Conservation (phyloP, 2,329 filamentous ascomycete species). For the Fusarium kyushuense region DNA sequence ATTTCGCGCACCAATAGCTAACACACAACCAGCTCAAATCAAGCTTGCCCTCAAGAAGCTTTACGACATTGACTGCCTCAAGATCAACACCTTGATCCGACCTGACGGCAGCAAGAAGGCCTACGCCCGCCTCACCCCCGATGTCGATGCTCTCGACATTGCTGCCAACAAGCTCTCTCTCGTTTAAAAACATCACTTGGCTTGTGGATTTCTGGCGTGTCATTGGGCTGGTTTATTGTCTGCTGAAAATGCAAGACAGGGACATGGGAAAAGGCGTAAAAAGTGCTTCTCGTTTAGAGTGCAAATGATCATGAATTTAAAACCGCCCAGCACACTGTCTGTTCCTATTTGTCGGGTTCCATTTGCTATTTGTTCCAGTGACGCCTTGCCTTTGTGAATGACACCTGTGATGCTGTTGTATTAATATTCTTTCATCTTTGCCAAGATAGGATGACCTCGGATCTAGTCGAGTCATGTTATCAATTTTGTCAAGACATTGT, state of each 20-base stretch:
- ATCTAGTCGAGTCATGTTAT: not conserved
- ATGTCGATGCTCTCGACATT: conserved; percentile 99
- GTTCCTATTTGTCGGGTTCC: conserved; percentile 25
- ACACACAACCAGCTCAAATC: conserved; percentile 81
- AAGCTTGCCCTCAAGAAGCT: conserved; percentile 98
- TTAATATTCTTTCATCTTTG: not conserved
- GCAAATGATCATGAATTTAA: conserved; percentile 54
- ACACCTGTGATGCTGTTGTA: not conserved
- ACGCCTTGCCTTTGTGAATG: not conserved
- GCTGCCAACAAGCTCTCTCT: conserved; percentile 98
- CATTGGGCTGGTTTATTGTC: conserved; percentile 53
- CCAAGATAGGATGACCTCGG: not conserved
- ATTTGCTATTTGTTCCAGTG: not conserved
- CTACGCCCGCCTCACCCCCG: conserved; percentile 92
- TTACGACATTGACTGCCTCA: conserved; percentile 97
- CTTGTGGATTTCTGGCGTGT: conserved; percentile 53
- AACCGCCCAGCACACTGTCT: conserved; percentile 44
- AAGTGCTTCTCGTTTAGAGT: conserved; percentile 52
- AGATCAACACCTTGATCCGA: conserved; percentile 99
- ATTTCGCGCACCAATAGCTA: conserved; percentile 1
- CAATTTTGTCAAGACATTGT: too few relatives aligned
- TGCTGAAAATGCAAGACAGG: conserved; percentile 53
- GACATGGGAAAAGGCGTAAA: conserved; percentile 56
- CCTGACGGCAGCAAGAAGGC: conserved; percentile 99
- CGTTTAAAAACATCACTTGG: conserved; percentile 73